phyloP scores from a whole-genome alignment of 2,329 filamentous ascomycete species.

The Coniochaeta sp. region DNA sequence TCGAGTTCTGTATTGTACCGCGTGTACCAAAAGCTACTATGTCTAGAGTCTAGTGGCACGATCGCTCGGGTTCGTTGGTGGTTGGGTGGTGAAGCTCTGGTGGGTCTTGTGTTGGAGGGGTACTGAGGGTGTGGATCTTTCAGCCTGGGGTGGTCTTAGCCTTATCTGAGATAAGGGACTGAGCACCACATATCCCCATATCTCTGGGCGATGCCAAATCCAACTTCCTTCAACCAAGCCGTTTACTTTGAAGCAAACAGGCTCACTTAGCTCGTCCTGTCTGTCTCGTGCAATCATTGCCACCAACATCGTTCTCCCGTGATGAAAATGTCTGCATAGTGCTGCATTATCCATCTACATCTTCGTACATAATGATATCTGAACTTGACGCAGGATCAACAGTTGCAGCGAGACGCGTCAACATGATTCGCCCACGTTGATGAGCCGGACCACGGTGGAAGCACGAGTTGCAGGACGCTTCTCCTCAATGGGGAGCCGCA shows the following conservation, averaged over 20 bases:
- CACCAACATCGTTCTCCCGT: not conserved
- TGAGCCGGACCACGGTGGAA: not conserved
- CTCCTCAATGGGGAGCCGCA: not conserved
- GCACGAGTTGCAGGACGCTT: conserved; percentile 1
- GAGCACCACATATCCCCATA: not conserved
- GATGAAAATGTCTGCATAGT: not conserved
- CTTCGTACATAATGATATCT: not conserved
- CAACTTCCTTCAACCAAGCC: not conserved
- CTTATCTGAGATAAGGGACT: not conserved
- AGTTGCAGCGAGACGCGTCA: not conserved
- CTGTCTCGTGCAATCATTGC: not conserved
- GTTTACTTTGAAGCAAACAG: not conserved
- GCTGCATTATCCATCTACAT: not conserved
- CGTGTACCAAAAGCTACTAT: not conserved
- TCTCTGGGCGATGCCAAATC: not conserved
- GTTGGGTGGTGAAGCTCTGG: not conserved
- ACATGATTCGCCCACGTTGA: not conserved
- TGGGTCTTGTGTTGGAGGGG: not conserved
- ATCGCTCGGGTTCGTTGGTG: not conserved
- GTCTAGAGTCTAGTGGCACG: not conserved
- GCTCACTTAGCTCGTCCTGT: too few relatives aligned
- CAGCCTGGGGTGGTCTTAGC: not conserved
- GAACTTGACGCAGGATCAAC: not conserved
- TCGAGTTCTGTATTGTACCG: not conserved
- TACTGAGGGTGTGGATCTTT: not conserved